Evolutionary conservation across 148 eudicot species (phyloP).

Genomic region (Oxyria digyna): DNA sequence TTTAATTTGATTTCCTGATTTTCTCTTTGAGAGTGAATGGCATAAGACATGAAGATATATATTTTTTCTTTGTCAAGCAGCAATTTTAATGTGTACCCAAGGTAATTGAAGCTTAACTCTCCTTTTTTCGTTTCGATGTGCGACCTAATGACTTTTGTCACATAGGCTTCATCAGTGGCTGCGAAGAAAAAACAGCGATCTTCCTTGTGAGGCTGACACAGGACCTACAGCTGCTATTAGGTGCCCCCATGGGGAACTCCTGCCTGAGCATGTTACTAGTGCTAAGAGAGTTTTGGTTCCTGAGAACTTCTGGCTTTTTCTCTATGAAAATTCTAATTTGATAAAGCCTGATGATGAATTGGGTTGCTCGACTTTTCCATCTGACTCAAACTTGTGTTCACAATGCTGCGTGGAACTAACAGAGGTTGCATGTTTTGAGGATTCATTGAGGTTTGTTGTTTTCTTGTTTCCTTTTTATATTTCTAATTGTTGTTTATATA

Average conservation of each 20-base stretch:
- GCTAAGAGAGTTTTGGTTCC: conserved; percentile 82
- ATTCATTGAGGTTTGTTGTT: conserved; percentile 41
- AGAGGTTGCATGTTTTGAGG: conserved; percentile 62
- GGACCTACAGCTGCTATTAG: conserved; percentile 89
- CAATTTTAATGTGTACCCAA: not conserved
- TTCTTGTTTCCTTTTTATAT: conserved; percentile 4
- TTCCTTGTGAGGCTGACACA: conserved; percentile 81
- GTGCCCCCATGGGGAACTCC: conserved; percentile 83
- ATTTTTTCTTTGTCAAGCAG: not conserved
- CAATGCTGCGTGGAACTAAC: conserved; percentile 51
- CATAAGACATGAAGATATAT: not conserved
- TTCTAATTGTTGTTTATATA: not conserved
- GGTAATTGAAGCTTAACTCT: not conserved
- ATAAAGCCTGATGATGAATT: conserved; percentile 71
- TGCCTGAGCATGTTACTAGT: conserved; percentile 80
- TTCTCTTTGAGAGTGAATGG: not conserved
- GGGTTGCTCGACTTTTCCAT: conserved; percentile 62
- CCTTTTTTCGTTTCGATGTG: conserved; percentile 1
- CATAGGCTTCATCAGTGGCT: conserved; percentile 90
- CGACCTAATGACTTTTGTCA: conserved; percentile 3
- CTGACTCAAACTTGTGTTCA: conserved; percentile 56
- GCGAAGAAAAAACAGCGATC: conserved; percentile 57
- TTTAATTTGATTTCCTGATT: not conserved
- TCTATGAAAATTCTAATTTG: conserved; percentile 47
- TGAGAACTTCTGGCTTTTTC: conserved; percentile 75